Conservation (phyloP, 23 red algal species). For the Gracilaria domingensis region DNA sequence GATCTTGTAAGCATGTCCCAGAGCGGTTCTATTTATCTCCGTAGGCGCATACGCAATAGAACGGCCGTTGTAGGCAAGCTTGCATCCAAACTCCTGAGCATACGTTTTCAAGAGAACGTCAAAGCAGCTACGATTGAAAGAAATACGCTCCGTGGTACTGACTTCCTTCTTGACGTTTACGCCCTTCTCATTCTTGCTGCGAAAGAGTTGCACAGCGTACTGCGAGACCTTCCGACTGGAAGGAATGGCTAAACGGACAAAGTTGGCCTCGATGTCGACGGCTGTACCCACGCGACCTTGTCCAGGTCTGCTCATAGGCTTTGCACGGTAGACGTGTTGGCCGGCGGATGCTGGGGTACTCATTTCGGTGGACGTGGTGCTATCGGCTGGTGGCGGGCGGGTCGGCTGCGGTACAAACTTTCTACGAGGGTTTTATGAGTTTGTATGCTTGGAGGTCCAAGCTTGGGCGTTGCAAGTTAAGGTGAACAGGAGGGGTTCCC, state of each 20-base stretch:
- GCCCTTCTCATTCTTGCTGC: not conserved
- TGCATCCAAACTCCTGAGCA: slow-evolving; percentile 20
- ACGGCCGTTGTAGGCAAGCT: slow-evolving; percentile 62
- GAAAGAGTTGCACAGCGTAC: slow-evolving; percentile 50
- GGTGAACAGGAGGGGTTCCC: too few species aligned
- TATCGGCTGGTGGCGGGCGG: too few species aligned
- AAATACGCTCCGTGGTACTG: slow-evolving; percentile 29
- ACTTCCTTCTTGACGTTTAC: slow-evolving; percentile 21
- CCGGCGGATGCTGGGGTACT: not conserved
- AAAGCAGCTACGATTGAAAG: slow-evolving; percentile 60
- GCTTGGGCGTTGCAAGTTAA: too few species aligned
- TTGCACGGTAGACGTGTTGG: not conserved
- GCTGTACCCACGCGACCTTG: slow-evolving; percentile 26
- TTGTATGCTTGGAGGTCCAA: too few species aligned
- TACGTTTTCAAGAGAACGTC: not conserved
- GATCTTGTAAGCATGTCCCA: slow-evolving; percentile 4
- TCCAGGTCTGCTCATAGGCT: slow-evolving; percentile 19
- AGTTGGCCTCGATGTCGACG: slow-evolving; percentile 53
- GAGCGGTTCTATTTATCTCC: slow-evolving; percentile 1
- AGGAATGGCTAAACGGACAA: slow-evolving; percentile 29
- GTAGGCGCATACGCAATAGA: slow-evolving; percentile 66
- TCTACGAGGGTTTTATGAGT: too few species aligned
- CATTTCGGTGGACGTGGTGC: too few species aligned
- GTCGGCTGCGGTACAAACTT: too few species aligned
- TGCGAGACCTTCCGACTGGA: slow-evolving; percentile 5